phyloP scores from a whole-genome alignment of 805 yeast species.

The Wickerhamiella dianesei region DNA sequence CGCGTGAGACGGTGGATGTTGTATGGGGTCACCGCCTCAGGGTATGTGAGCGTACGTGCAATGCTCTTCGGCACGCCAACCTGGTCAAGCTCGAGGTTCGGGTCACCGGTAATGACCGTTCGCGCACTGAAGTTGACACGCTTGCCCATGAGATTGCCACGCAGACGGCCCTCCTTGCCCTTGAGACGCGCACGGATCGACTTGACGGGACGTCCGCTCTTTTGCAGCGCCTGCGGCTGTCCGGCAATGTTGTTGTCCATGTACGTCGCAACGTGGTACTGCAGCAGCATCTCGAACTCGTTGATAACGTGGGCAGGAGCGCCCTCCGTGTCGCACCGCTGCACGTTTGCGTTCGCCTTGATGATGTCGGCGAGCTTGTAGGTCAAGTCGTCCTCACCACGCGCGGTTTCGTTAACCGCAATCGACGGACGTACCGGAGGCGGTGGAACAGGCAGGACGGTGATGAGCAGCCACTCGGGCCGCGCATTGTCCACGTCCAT shows the following conservation, averaged over 20 bases:
- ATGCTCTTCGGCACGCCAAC: conserved; percentile 97
- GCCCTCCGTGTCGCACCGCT: conserved; percentile 93
- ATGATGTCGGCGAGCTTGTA: conserved; percentile 92
- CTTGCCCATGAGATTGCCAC: conserved; percentile 98
- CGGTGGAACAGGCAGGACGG: conserved; percentile 98
- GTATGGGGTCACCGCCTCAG: conserved; percentile 95
- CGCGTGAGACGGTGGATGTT: conserved; percentile 89
- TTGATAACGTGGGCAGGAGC: conserved; percentile 97
- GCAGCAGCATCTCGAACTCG: conserved; percentile 89
- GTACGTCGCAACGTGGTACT: conserved; percentile 96
- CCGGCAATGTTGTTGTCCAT: conserved; percentile 99
- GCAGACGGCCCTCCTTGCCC: conserved; percentile 98
- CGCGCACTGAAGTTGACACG: conserved; percentile 98
- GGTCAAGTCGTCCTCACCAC: conserved; percentile 98
- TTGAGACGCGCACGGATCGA: conserved; percentile 98
- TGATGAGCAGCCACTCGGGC: conserved; percentile 96
- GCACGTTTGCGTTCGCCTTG: conserved; percentile 95
- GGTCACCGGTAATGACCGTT: conserved; percentile 98
- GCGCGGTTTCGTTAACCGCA: conserved; percentile 93
- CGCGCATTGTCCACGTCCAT: conserved; percentile 92
- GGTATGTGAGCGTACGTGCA: conserved; percentile 90
- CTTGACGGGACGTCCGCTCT: conserved; percentile 96
- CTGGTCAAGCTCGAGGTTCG: conserved; percentile 91
- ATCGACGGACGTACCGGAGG: conserved; percentile 99
- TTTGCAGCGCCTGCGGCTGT: conserved; percentile 97